A percentile compares a stretch with the other conserved stretches of the same genome.
Evolutionary conservation across 768 basidiomycete genomes (phyloP).

Genomic region (Amanita rimosa): DNA sequence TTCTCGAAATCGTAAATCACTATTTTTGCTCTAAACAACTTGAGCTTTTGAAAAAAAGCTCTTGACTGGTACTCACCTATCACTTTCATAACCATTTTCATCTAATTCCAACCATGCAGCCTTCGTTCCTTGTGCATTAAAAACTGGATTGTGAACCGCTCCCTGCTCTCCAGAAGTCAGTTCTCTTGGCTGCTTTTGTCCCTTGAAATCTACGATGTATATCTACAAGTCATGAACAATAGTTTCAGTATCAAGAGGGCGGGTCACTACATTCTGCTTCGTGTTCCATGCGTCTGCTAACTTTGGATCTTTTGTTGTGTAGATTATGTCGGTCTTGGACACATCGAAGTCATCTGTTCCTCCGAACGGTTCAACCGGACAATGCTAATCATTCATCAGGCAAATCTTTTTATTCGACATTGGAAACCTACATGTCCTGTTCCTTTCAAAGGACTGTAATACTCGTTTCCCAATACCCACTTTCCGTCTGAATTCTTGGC

Average conservation of each 20-base stretch:
- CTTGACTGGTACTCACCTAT: conserved; percentile 35
- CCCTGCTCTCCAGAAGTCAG: conserved; percentile 82
- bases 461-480: conserved; percentile 43
- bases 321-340: conserved; percentile 56
- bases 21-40: conserved; percentile 46
- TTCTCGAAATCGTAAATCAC: conserved; percentile 67
- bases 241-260: not conserved
- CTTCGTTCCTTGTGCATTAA: conserved; percentile 56
- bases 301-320: conserved; percentile 77
- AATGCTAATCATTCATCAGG: conserved; percentile 27
- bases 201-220: conserved; percentile 53
- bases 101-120: conserved; percentile 85
- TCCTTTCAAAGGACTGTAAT: conserved; percentile 50
- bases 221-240: conserved; percentile 29
- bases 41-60: not conserved
- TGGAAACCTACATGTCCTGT: conserved; percentile 51
- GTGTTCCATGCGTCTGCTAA: conserved; percentile 80
- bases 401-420: conserved; percentile 1
- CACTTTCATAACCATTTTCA: conserved; percentile 83
- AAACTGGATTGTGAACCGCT: conserved; percentile 63
- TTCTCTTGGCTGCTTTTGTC: conserved; percentile 40
- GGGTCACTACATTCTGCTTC: conserved; percentile 58
- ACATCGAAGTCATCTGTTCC: conserved; percentile 74
- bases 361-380: conserved; percentile 84
- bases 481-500: conserved; percentile 31